Conservation (phyloP, 2,329 filamentous ascomycete species). For the Monosporascus sp. region DNA sequence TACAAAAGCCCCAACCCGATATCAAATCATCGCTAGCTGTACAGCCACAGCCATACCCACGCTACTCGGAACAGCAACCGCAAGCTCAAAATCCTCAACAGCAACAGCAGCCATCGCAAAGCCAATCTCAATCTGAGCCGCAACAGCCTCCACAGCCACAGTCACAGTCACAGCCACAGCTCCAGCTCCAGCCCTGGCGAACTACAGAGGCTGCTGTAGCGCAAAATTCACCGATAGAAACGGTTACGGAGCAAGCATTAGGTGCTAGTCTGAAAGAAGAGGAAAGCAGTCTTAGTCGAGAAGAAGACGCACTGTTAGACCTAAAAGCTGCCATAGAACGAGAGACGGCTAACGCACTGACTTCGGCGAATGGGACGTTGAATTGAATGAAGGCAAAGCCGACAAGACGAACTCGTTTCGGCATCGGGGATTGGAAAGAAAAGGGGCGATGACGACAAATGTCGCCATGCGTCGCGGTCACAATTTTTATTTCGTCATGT, state of each 20-base stretch:
- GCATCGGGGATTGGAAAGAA: not conserved
- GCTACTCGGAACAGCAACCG: not conserved
- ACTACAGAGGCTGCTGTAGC: not conserved
- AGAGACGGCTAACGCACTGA: slow-evolving; percentile 6
- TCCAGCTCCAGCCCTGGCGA: not conserved
- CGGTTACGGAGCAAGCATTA: slow-evolving; percentile 9
- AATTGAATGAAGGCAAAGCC: not conserved
- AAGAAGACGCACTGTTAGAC: slow-evolving; percentile 22
- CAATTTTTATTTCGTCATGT: not conserved
- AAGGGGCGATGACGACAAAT: not conserved
- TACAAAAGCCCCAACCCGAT: slow-evolving; percentile 7
- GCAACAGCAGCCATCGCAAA: slow-evolving; percentile 1
- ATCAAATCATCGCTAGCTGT: slow-evolving; percentile 4
- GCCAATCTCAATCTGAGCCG: slow-evolving; percentile 4
- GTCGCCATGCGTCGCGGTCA: not conserved
- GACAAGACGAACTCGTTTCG: not conserved
- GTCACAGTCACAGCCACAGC: slow-evolving; percentile 5
- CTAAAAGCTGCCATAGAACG: slow-evolving; percentile 20
- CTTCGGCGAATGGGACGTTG: not conserved
- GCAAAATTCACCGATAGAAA: not conserved
- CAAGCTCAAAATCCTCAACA: not conserved
- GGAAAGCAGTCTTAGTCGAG: slow-evolving; percentile 18
- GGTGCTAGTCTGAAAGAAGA: slow-evolving; percentile 5
- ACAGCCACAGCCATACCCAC: slow-evolving; percentile 5
- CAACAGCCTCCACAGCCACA: slow-evolving; percentile 7